Evolutionary conservation across 2,329 filamentous ascomycete species (phyloP).

Genomic region (Ceratocystis papillata): DNA sequence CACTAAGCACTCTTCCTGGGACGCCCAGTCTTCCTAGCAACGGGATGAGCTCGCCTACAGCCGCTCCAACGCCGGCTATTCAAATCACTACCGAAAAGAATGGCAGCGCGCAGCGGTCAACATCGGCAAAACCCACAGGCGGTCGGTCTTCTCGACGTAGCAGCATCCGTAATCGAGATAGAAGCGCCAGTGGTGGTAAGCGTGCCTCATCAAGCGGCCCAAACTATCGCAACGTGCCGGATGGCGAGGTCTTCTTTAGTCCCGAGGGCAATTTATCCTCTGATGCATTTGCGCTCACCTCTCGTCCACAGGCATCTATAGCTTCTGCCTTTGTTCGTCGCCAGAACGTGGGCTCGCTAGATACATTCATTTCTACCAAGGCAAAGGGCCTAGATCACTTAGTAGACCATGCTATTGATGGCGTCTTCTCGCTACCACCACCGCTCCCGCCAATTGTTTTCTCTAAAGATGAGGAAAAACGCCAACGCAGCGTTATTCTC

Average conservation of each 20-base stretch:
- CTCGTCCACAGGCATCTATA: constrained; percentile 34
- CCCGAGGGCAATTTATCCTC: constrained; percentile 37
- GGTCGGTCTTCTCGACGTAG: constrained; percentile 23
- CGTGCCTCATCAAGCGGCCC: constrained; percentile 36
- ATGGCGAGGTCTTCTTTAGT: constrained; percentile 43
- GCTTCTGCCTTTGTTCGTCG: constrained; percentile 37
- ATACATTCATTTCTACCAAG: constrained; percentile 37
- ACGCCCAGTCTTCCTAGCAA: constrained; percentile 37
- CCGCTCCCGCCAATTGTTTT: constrained; percentile 45
- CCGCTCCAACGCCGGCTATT: constrained; percentile 28
- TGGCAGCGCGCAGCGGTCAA: constrained; percentile 6
- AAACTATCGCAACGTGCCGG: constrained; percentile 37
- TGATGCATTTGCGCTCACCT: constrained; percentile 38
- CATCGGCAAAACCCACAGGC: constrained; percentile 1
- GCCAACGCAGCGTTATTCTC: constrained; percentile 45
- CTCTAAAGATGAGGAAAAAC: constrained; percentile 42
- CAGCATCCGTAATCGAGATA: constrained; percentile 25
- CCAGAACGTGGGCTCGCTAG: constrained; percentile 37
- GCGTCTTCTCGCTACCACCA: constrained; percentile 37
- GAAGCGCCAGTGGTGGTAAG: constrained; percentile 34
- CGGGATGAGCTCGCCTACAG: constrained; percentile 32
- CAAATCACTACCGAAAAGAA: constrained; percentile 14
- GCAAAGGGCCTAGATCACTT: constrained; percentile 34
- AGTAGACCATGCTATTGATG: constrained; percentile 34
- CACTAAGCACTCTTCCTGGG: constrained; percentile 34